Evolutionary conservation across 1,284 basidiomycete species (phyloP), one percentile per base, ranked within the genome.

Genomic region (Microbotryomycetes sp.): DNA sequence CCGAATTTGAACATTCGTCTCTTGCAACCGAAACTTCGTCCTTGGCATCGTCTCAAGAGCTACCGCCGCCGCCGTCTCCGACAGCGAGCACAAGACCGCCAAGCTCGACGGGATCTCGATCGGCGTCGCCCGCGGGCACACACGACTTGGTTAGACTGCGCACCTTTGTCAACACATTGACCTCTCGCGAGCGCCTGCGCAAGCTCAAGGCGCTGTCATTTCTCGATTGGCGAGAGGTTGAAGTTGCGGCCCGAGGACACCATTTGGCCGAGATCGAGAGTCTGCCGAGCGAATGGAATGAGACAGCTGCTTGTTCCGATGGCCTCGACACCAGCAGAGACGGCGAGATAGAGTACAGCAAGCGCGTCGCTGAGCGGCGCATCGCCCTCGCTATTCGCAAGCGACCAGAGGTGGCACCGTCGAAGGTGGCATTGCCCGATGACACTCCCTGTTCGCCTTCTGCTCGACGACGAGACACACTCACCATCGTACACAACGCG

Each of bases 261-360:
- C 26, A 26, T 18, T 26, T 21, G 52, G 28, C 7, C 6, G 3
- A 13, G 21, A 18, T 48, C 26, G 52, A 57, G 29, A 18, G 4
- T 11, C 3, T 24, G 23, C 56, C 47, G 26, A 23, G 24, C 3
- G 27, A 9, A 16, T 61, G 59, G 62, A 48, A 45, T 2, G 65
- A 61, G 59, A 24, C 15, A 28, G 21, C 18, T 29, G 3, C 46
- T 23, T n/a, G 7, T n/a, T 24, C 21, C 41, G 15, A 45, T 11
- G 24, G n/a, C n/a, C 5, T 7, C 5, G 41, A 15, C 18, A 18
- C 9, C 9, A 41, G 18, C 29, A 13, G 27, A 52, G 57, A 26
- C 66, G 16, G 62, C 35, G 68, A 7, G 63, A 70, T 52, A 67
- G 75, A 63, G 60, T 76, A 49, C 67, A 74, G 30, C 69, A 71